phyloP scores from a whole-genome alignment of 768 basidiomycete genomes.

The Agaricus sinodeliciosus region DNA sequence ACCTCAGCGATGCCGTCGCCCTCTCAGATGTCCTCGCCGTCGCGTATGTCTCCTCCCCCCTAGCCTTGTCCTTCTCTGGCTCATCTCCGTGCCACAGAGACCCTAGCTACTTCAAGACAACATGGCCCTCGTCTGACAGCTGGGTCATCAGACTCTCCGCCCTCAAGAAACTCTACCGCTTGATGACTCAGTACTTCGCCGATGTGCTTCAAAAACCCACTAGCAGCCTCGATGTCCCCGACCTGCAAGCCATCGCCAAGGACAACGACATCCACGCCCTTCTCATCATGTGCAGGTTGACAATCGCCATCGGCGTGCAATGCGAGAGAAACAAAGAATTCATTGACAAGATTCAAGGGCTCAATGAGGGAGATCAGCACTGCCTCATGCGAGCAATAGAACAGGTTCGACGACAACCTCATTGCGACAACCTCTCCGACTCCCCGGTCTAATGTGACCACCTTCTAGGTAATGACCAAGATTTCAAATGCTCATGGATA shows the following conservation, averaged over 20 bases:
- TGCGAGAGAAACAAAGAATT: conserved; percentile 85
- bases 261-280: conserved; percentile 60
- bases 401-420: conserved; percentile 45
- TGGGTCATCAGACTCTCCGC: conserved; percentile 85
- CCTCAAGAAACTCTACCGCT: conserved; percentile 79
- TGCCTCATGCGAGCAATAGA: conserved; percentile 91
- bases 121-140: conserved; percentile 64
- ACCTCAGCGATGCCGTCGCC: conserved; percentile 76
- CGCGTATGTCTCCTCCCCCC: conserved; percentile 48
- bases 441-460: background rate
- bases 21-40: conserved; percentile 69
- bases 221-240: conserved; percentile 74
- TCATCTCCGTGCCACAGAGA: conserved; percentile 45
- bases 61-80: background rate
- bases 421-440: background rate
- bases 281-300: conserved; percentile 70
- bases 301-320: conserved; percentile 83
- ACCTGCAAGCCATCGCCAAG: conserved; percentile 82
- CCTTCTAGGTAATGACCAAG: conserved; percentile 65
- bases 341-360: conserved; percentile 80
- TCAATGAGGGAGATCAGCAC: conserved; percentile 82
- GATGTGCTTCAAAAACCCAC: conserved; percentile 80
- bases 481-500: conserved; percentile 47
- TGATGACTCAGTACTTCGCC: conserved; percentile 84
- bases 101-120: conserved; percentile 66